Evolutionary conservation across 306 rosid genomes (phyloP).

Genomic region (Quercus gilva): DNA sequence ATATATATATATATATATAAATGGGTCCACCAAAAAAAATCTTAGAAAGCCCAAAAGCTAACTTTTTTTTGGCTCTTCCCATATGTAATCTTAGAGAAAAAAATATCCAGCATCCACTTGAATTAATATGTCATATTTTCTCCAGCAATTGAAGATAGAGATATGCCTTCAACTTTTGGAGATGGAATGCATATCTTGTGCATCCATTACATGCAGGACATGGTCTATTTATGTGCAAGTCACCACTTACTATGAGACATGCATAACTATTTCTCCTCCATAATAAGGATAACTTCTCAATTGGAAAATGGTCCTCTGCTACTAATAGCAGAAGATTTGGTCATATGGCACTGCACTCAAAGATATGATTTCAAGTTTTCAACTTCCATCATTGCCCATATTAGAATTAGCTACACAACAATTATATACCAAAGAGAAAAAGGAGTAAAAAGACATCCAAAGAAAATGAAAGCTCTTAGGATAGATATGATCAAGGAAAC

Average conservation of each 20-base stretch:
- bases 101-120: background rate
- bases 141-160: background rate
- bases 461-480: background rate
- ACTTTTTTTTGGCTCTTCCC: no score
- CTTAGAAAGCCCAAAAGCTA: no score
- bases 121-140: background rate
- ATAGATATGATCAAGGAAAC: background rate
- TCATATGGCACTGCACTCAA: background rate
- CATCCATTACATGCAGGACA: no score
- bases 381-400: background rate
- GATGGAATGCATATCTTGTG: no score
- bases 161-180: background rate
- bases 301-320: background rate
- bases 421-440: no score
- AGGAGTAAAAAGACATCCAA: background rate
- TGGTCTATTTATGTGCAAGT: no score
- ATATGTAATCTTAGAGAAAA: background rate
- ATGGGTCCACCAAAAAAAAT: no score
- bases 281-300: background rate
- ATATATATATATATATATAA: no score
- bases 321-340: background rate
- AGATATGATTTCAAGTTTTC: background rate
- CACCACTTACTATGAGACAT: no score
- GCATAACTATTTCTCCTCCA: no score
- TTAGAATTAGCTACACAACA: no score